Percentiles rank a stretch among this genome's conserved stretches.
Conservation (phyloP, 495 filamentous ascomycete genomes). For the Annulohypoxylon bovei region DNA sequence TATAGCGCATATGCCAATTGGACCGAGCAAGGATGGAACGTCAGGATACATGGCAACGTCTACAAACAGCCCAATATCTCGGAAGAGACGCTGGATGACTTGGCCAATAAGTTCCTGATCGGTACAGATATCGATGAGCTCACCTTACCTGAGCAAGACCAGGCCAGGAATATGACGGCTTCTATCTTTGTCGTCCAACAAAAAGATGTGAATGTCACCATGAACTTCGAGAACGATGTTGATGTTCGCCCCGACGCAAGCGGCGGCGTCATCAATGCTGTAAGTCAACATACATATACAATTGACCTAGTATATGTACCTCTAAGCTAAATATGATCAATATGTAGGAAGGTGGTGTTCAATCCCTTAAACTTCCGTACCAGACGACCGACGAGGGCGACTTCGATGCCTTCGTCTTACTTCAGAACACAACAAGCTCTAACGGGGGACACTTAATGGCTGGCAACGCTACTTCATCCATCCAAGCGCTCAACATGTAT, state of each 20-base stretch:
- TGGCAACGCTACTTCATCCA: conserved; percentile 67
- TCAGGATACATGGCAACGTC: conserved; percentile 80
- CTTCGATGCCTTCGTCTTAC: conserved; percentile 72
- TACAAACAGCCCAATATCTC: conserved; percentile 79
- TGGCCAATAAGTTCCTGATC: conserved; percentile 76
- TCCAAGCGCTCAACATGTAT: conserved; percentile 74
- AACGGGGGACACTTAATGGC: conserved; percentile 58
- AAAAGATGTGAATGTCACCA: conserved; percentile 65
- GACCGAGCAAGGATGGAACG: conserved; percentile 78
- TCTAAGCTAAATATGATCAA: neutral
- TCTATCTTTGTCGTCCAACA: conserved; percentile 79
- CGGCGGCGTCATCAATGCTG: conserved; percentile 49
- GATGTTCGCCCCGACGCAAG: conserved; percentile 44
- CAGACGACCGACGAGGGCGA: conserved; percentile 72
- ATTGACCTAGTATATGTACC: neutral
- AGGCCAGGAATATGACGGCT: conserved; percentile 77
- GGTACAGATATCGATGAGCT: conserved; percentile 68
- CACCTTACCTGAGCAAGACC: conserved; percentile 65
- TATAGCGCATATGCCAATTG: conserved; percentile 79
- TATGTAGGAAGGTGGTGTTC: conserved; percentile 57
- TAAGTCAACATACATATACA: conserved; percentile 37
- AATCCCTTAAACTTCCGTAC: conserved; percentile 65
- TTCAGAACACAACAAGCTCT: conserved; percentile 60
- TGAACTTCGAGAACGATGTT: conserved; percentile 66
- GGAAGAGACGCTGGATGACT: conserved; percentile 66